Evolutionary conservation across 768 basidiomycete genomes (phyloP).

Genomic region (Cystobasidiopsis lactophilus): DNA sequence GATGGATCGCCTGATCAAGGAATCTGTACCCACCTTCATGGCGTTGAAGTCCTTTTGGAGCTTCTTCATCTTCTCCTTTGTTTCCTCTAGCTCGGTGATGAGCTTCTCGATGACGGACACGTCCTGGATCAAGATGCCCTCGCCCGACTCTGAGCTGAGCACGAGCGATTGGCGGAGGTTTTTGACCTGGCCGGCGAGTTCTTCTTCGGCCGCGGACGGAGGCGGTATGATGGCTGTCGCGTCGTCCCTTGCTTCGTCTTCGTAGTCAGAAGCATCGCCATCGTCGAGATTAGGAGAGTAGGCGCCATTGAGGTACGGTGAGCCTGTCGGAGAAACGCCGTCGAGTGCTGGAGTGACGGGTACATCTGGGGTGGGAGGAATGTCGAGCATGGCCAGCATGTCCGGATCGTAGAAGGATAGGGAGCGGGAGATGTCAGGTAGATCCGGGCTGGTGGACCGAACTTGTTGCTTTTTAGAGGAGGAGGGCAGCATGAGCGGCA

Average conservation of each 20-base stretch:
- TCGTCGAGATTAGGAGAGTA: not conserved
- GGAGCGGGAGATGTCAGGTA: not conserved
- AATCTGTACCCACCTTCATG: conserved; percentile 43
- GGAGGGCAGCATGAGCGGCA: too few species aligned
- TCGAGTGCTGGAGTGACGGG: not conserved
- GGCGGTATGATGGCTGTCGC: too few species aligned
- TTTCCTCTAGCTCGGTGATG: conserved; percentile 41
- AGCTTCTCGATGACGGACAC: conserved; percentile 49
- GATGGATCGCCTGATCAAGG: conserved; percentile 5
- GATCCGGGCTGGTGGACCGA: not conserved
- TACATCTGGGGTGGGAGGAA: conserved; percentile 8
- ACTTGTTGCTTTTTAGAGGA: too few species aligned
- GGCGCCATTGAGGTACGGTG: not conserved
- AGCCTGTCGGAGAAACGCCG: not conserved
- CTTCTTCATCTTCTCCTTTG: conserved; percentile 37
- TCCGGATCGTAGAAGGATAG: conserved; percentile 61
- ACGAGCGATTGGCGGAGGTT: conserved; percentile 34
- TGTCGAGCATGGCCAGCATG: conserved; percentile 33
- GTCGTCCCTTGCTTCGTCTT: conserved; percentile 6
- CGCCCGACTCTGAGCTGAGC: conserved; percentile 27
- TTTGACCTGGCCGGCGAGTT: conserved; percentile 4
- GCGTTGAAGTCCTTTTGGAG: conserved; percentile 62
- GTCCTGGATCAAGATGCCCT: conserved; percentile 38
- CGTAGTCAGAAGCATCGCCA: not conserved
- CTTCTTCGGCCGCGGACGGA: not conserved